Base-by-base conservation (phyloP, 495 filamentous ascomycete species). In the Penicillium manginii region DNA sequence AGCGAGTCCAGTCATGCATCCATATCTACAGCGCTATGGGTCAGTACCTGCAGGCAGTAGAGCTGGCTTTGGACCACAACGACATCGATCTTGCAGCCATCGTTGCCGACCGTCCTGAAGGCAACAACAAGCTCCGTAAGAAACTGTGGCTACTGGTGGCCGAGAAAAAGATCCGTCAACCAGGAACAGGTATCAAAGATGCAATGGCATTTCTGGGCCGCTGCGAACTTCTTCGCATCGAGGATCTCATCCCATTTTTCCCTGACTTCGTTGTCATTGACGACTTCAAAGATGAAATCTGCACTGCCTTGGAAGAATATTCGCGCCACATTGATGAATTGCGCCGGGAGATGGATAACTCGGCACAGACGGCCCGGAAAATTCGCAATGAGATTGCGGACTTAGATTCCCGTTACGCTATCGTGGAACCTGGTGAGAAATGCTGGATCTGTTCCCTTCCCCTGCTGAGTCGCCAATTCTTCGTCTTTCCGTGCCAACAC, bases 211-310 rank as follows among this genome's bases (percentile, higher is more conserved):
- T 98, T 70, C 81, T 98, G 14, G 88, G 89, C 61, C 89, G 91
- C 14, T 97, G 93, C 72, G 91, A 96, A 57, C 79, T 98, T 2
- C 84, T 98, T 17, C 87, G 88, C 59, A 98, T 98, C 63, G 94
- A 98, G 68, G 96, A 98, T 65, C 76, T 98, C 19, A 97, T 98
- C 40, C 94, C 96, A 0, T 97, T 97, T 77, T 98, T 98, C 78
- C 96, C 94, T 0, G 94, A 98, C 68, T 98, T 98, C 62, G 91
- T 97, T n/a, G 88, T 97, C 48, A 97, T 98, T 54, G 94, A 98
- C 66, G 92, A 97, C 73, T 98, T 98, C 80, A 97, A 98, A 70
- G 91, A 96, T 51, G 96, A 98, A 67, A 98, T 98, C 21, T 98
- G 94, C 77, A 80, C 85, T 0, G 94, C 94, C 2, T 80, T 98